These are phyloP conservation scores for Physaria fendleri DNA, from an alignment of 345 rosid species.

Conservation along the genomic window DNA sequence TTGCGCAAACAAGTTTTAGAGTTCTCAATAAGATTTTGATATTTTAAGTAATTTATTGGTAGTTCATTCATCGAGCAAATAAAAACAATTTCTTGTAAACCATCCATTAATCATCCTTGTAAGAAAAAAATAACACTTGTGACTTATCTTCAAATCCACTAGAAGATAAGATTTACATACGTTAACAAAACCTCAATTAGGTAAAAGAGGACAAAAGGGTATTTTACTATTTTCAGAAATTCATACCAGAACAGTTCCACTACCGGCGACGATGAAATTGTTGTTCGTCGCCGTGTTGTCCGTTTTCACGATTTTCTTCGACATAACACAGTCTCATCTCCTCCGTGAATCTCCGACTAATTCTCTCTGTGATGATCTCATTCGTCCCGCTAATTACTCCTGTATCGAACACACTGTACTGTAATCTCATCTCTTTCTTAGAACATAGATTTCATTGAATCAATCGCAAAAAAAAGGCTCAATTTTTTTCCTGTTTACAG, in stretches of 20 bases:
- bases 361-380: slow-evolving; percentile 56
- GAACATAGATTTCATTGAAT: neutral
- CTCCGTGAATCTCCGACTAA: slow-evolving; percentile 29
- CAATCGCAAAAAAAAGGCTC: neutral
- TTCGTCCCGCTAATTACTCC: slow-evolving; percentile 61
- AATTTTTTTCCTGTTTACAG: slow-evolving; percentile 28
- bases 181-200: neutral
- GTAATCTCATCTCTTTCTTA: slow-evolving; percentile 34
- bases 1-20: too few relatives aligned
- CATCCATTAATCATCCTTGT: too few relatives aligned
- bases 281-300: neutral
- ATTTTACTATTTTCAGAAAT: neutral
- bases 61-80: too few relatives aligned
- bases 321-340: slow-evolving; percentile 14
- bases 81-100: too few relatives aligned
- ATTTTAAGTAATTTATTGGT: too few relatives aligned
- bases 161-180: slow-evolving; percentile 4
- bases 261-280: slow-evolving; percentile 18
- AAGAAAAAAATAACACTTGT: neutral
- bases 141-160: neutral
- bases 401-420: slow-evolving; percentile 76
- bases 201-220: neutral
- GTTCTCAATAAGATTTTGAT: too few relatives aligned
- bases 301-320: neutral
- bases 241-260: neutral